Base-by-base conservation (phyloP, 805 yeast genomes). In the Kazachstania viticola region DNA sequence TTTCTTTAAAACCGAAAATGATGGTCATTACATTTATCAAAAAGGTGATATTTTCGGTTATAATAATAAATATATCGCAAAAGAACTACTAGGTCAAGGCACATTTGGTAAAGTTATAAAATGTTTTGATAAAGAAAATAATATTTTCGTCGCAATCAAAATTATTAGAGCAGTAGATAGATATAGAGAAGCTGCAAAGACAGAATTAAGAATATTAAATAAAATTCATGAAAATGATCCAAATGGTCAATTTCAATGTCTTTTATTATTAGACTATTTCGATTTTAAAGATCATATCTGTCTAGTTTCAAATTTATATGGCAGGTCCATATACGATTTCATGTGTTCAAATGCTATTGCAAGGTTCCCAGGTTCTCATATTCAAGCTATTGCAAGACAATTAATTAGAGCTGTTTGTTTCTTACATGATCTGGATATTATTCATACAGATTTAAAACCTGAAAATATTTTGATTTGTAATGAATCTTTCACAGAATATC, bases 21-120 rank as follows among this genome's bases (percentile, higher is more conserved):
- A 79, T 38, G 93, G 93, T 3, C 85, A 81, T 50, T 79, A 76
- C 47, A 69, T 76, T 30, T 73, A 76, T 11, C 67, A 65, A 30
- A 56, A 65, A 8, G 73, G 75, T 37, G 74, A 75, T 19, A 46
- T 54, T 2, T 78, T 80, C 53, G 83, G 94, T n/a, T 35, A 41
- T 12, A 75, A 79, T 48, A 64, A 61, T 31, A 58, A 94, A 28
- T 87, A 79, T 54, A 59, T 67, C 14, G 78, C 87, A 9, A 57
- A 70, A 21, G 67, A 73, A 36, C 60, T 84, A 21, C 61, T 91
- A 34, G 99, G 99, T 1, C 88, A 87, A 39, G 99, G 99, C 3
- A 87, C 98, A 1, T 91, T 91, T 65, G 98, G 98, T 8, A 97
- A 91, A 60, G 99, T 91, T 29, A 93, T 87, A 26, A 91, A 88